phyloP scores from a whole-genome alignment of 2,329 filamentous ascomycete species.

The Botrytis fragariae region DNA sequence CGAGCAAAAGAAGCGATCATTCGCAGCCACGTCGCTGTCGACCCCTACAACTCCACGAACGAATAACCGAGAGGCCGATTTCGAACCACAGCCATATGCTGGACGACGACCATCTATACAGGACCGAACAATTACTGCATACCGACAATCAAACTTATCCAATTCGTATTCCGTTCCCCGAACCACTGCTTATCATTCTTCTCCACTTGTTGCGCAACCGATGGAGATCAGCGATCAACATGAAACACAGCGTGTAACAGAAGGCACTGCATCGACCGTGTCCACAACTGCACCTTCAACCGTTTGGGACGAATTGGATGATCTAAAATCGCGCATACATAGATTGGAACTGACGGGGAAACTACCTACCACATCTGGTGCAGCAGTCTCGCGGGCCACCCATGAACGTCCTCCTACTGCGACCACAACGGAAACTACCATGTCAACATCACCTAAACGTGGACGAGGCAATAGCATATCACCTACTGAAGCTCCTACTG shows the following conservation, averaged over 20 bases:
- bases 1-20: constrained; percentile 32
- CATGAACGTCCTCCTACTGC: constrained; percentile 86
- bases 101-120: constrained; percentile 33
- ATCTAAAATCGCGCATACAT: constrained; percentile 88
- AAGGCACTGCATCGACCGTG: constrained; percentile 80
- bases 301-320: constrained; percentile 96
- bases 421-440: constrained; percentile 84
- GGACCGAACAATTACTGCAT: constrained; percentile 29
- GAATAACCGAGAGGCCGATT: constrained; percentile 31
- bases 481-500: constrained; percentile 46
- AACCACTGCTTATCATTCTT: constrained; percentile 48
- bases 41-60: constrained; percentile 35
- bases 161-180: constrained; percentile 34
- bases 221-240: constrained; percentile 43
- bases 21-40: constrained; percentile 28
- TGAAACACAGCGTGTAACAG: constrained; percentile 47
- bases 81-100: constrained; percentile 32
- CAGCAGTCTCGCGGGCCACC: constrained; percentile 60
- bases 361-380: constrained; percentile 76
- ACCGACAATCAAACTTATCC: constrained; percentile 38
- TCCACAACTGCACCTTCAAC: constrained; percentile 89
- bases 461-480: constrained; percentile 50
- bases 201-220: constrained; percentile 53
- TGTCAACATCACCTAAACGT: constrained; percentile 85
- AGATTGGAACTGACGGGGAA: constrained; percentile 89